Evolutionary conservation across 2,329 filamentous ascomycete species (phyloP), one percentile per base, ranked within the genome.

Genomic region (Amphichorda felina): DNA sequence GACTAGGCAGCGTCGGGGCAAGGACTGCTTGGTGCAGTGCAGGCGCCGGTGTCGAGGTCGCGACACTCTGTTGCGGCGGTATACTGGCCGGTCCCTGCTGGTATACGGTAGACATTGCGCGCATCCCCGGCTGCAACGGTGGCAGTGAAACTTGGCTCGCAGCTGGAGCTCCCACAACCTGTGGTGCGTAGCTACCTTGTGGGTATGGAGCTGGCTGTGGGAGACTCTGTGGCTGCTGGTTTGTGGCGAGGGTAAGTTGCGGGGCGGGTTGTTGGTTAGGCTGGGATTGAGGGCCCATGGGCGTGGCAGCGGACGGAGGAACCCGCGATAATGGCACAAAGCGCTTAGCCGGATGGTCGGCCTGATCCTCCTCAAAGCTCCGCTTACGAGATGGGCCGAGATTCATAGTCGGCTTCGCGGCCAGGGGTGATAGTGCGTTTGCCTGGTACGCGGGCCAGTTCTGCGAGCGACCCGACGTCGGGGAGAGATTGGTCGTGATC

Each of bases 91-190:
- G 50, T 1, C 75, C 62, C 9, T 64, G 59, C 22, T 76, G 69
- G 53, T 83, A 94, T 2, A 87, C 79, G 14, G 82, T 75, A 6
- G 81, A 71, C 79, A 94, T 88, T 8, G 85, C 74, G 33, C 82
- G 75, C 25, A 70, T 58, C n/a, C 68, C 66, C 10, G 70, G 61
- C 11, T 70, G 70, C 13, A 83, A 55, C 3, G 79, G 71, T 11
- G 79, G 77, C 8, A 83, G 61, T 16, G 80, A 77, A 16, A 76
- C 60, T 25, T 44, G 50, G 38, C 36, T 35, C 36, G 36, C 24
- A 18, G 38, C 17, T 21, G 43, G 2, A 4, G 33, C 18, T 16
- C 33, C n/a, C 6, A 24, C n/a, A 14, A 19, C 15, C 8, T 24
- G 30, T 18, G 37, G 25, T 10, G 22, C 14, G 21, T 21, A 29